Evolutionary conservation across 768 basidiomycete genomes (phyloP).

Genomic region (Leccinum rimulosum): DNA sequence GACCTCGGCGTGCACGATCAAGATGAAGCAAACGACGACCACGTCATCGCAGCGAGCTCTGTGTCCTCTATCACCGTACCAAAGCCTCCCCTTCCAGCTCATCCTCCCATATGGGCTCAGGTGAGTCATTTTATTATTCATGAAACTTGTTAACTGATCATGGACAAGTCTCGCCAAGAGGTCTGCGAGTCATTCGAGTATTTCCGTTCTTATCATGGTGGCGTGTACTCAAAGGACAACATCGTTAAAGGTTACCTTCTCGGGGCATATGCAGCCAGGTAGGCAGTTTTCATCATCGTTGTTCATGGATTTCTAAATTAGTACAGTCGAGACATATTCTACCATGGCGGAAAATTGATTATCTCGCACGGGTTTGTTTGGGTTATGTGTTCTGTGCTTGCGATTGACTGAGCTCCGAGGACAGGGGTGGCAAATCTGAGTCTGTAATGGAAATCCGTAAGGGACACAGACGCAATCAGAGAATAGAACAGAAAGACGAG

Average conservation of each 20-base stretch:
- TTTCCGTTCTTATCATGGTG: conserved; percentile 70
- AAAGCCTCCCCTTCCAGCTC: conserved; percentile 26
- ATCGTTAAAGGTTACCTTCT: conserved; percentile 75
- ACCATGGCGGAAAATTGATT: conserved; percentile 63
- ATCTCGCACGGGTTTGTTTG: conserved; percentile 76
- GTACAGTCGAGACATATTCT: conserved; percentile 65
- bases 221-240: conserved; percentile 65
- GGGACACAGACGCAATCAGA: conserved; percentile 38
- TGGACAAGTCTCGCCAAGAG: conserved; percentile 71
- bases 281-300: conserved; percentile 13
- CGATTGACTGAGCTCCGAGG: neutral
- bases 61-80: neutral
- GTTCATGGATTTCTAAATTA: conserved; percentile 12
- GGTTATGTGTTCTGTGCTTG: neutral
- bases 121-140: conserved; percentile 27
- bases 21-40: conserved; percentile 11
- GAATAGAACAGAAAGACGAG: conserved; percentile 37
- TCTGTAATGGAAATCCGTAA: conserved; percentile 42
- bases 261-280: conserved; percentile 69
- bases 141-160: neutral
- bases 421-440: conserved; percentile 69
- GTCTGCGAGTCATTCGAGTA: conserved; percentile 77
- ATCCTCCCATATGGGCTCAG: conserved; percentile 45
- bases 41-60: conserved; percentile 12
- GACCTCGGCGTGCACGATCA: conserved; percentile 5